Base-by-base conservation (phyloP, 1,284 basidiomycete genomes). In the Megacollybia platyphylla region DNA sequence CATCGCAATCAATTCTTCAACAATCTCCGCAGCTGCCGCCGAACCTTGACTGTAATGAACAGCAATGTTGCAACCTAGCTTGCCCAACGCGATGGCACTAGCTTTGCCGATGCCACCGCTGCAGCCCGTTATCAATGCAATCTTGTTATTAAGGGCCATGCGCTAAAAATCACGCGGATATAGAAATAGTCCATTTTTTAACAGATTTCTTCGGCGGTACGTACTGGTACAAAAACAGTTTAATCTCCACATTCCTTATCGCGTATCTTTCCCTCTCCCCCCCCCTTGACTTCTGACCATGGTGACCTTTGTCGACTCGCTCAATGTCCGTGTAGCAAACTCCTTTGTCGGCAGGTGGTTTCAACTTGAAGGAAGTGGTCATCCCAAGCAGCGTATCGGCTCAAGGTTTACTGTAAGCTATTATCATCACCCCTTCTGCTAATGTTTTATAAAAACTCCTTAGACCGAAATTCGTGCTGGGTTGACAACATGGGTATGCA, bases 391-490 rank as follows among this genome's bases (percentile, higher is more conserved):
- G 57, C 78, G 89, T 47, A 62, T 67, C 44, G 87, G 85, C 20
- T 84, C 87, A 18, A 68, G 77, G 45, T 92, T 91, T 53, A 69
- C 76, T 51, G 79, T 81, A 40, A 48, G 78, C 65, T 29, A 17
- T 20, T 5, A 24, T 27, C 32, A 17, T 20, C 4, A 24, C 28
- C 32, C 11, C 26, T 13, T 30, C 27, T 31, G 29, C 36, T 41
- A 27, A 29, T 24, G 10, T 36, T 42, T 15, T 39, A 39, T 47
- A 37, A 18, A 7, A 28, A 24, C 17, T 53, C 43, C 30, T 45
- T 51, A 85, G 73, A 87, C 82, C 27, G 87, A 89, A 62, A 63
- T 90, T 43, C 78, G 87, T 49, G 87, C 87, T 18, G 87, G 87
- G 30, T 44, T 87, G 30, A 87, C 86, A 46, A 89, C 86, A 59